Conservation (phyloP, 768 basidiomycete genomes). For the Russula lepida region DNA sequence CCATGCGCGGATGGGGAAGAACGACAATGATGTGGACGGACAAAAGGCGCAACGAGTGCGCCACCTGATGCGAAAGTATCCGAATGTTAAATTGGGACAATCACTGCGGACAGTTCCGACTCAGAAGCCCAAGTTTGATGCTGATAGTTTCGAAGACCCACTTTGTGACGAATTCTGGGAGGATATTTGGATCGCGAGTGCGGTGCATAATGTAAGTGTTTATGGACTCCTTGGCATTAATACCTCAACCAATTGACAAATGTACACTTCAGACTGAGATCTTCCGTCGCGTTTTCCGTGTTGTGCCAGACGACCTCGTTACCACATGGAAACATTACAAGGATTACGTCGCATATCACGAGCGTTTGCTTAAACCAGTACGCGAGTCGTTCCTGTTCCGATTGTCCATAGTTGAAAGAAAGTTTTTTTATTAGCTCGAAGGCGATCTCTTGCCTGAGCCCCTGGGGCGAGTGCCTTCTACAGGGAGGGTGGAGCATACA, state of each 20-base stretch:
- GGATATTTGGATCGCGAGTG: constrained; percentile 78
- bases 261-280: constrained; percentile 71
- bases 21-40: constrained; percentile 43
- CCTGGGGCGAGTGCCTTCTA: constrained; percentile 50
- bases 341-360: constrained; percentile 71
- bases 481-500: constrained; percentile 37
- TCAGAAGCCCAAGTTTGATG: constrained; percentile 62
- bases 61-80: constrained; percentile 45
- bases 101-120: constrained; percentile 58
- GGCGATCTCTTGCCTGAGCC: constrained; percentile 36
- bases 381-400: constrained; percentile 22
- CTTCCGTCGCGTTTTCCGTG: constrained; percentile 90
- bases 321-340: constrained; percentile 96
- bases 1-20: constrained; percentile 35
- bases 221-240: not conserved
- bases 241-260: not conserved
- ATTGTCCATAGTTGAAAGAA: not conserved
- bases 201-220: constrained; percentile 72
- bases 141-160: constrained; percentile 82
- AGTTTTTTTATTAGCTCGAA: constrained; percentile 32
- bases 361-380: constrained; percentile 63
- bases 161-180: constrained; percentile 85
- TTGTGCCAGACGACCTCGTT: constrained; percentile 85
- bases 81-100: constrained; percentile 41
- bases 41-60: constrained; percentile 41